Percentiles rank a stretch among this genome's conserved stretches.
Evolutionary conservation across 805 yeast genomes (phyloP).

Genomic region (Metschnikowia lachancei): DNA sequence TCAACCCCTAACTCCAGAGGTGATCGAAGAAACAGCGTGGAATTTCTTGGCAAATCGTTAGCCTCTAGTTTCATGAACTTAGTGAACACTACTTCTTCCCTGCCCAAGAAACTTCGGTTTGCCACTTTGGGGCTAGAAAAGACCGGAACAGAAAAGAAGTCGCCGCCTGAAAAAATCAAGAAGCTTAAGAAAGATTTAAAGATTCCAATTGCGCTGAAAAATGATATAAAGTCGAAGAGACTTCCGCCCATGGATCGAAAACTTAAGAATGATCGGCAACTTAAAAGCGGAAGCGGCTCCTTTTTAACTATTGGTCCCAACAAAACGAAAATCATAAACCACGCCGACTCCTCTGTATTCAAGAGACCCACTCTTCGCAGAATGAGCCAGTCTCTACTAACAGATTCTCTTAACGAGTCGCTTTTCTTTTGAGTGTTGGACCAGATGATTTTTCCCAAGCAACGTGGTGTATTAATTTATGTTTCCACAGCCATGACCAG

Average conservation of each 20-base stretch:
- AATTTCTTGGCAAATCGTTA: slow-evolving; percentile 27
- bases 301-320: slow-evolving; percentile 31
- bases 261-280: slow-evolving; percentile 13
- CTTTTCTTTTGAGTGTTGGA: slow-evolving; percentile 10
- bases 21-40: slow-evolving; percentile 21
- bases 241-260: slow-evolving; percentile 27
- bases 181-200: slow-evolving; percentile 15
- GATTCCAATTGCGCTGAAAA: slow-evolving; percentile 27
- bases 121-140: neutral
- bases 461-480: neutral
- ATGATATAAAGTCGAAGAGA: slow-evolving; percentile 32
- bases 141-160: neutral
- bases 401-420: slow-evolving; percentile 17
- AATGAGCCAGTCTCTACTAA: slow-evolving; percentile 36
- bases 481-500: neutral
- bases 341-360: slow-evolving; percentile 42
- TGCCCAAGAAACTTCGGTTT: slow-evolving; percentile 2
- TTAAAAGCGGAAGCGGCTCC: slow-evolving; percentile 35
- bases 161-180: slow-evolving; percentile 21
- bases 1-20: neutral
- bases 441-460: neutral
- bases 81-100: slow-evolving; percentile 18
- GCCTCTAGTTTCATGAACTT: slow-evolving; percentile 30
- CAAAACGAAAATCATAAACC: slow-evolving; percentile 39
- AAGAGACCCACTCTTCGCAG: slow-evolving; percentile 35